phyloP scores from a whole-genome alignment of 805 yeast genomes.

The Candida silvicultrix region DNA sequence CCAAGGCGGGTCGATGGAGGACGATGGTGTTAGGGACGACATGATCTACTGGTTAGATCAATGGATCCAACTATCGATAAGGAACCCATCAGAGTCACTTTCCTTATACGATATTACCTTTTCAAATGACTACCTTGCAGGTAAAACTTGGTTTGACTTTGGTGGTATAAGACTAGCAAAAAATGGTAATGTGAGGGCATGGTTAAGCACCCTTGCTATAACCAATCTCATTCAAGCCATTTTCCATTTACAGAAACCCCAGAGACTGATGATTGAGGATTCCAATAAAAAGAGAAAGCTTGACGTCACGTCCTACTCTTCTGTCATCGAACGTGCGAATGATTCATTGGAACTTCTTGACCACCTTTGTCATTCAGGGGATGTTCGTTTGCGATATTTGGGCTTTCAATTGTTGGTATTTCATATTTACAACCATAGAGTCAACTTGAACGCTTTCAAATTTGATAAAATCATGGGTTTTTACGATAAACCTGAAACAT shows the following conservation, averaged over 20 bases:
- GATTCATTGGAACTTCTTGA: conserved; percentile 22
- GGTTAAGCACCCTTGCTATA: conserved; percentile 37
- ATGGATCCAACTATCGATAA: conserved; percentile 2
- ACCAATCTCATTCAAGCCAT: conserved; percentile 1
- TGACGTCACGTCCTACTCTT: conserved; percentile 18
- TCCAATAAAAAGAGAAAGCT: conserved; percentile 24
- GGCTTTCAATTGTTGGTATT: conserved; percentile 26
- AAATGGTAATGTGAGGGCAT: conserved; percentile 9
- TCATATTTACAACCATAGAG: conserved; percentile 13
- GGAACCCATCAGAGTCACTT: background rate
- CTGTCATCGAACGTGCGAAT: conserved; percentile 18
- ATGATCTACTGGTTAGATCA: conserved; percentile 11
- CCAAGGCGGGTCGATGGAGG: background rate
- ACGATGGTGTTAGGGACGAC: conserved; percentile 6
- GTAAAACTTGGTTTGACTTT: conserved; percentile 19
- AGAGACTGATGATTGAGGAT: conserved; percentile 2
- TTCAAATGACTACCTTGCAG: background rate
- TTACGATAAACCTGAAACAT: conserved; percentile 7
- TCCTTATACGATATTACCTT: conserved; percentile 9
- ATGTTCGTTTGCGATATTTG: conserved; percentile 2
- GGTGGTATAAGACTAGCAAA: background rate
- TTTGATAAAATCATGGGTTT: conserved; percentile 5
- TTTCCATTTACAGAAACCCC: background rate
- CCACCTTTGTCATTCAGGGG: conserved; percentile 3
- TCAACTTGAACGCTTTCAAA: background rate